Evolutionary conservation across 306 rosid genomes (phyloP).

Genomic region (Vigna radiata): DNA sequence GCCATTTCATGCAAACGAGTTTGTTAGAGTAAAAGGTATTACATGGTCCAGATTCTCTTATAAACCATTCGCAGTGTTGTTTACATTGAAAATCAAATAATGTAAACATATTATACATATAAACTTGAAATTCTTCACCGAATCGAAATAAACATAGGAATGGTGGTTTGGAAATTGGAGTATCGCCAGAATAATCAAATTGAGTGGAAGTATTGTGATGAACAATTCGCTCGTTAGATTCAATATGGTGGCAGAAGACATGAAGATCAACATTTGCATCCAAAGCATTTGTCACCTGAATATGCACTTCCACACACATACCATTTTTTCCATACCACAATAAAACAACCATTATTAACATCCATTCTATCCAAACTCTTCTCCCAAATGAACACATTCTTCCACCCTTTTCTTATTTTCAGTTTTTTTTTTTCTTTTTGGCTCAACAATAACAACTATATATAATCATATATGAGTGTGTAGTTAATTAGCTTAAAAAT

Average conservation of each 20-base stretch:
- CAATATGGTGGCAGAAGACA: not conserved
- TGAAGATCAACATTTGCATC: not conserved
- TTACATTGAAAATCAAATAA: not conserved
- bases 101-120: not conserved
- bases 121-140: not conserved
- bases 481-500: too few species aligned
- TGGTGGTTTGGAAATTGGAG: not conserved
- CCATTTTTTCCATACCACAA: not conserved
- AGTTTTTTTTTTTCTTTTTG: too few species aligned
- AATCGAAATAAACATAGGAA: not conserved
- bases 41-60: not conserved
- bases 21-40: too few species aligned
- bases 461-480: too few species aligned
- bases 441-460: too few species aligned
- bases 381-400: not conserved
- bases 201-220: accelerated
- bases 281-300: not conserved
- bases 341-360: not conserved
- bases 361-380: not conserved
- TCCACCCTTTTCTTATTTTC: not conserved
- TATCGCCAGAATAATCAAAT: not conserved
- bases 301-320: not conserved
- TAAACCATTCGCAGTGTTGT: not conserved
- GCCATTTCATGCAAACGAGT: not conserved
- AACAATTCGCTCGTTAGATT: not conserved